A percentile compares a stretch with the other conserved stretches of the same genome.
Evolutionary conservation across 352 stramenopile species (phyloP).

Genomic region (Phytophthora podocarpi): DNA sequence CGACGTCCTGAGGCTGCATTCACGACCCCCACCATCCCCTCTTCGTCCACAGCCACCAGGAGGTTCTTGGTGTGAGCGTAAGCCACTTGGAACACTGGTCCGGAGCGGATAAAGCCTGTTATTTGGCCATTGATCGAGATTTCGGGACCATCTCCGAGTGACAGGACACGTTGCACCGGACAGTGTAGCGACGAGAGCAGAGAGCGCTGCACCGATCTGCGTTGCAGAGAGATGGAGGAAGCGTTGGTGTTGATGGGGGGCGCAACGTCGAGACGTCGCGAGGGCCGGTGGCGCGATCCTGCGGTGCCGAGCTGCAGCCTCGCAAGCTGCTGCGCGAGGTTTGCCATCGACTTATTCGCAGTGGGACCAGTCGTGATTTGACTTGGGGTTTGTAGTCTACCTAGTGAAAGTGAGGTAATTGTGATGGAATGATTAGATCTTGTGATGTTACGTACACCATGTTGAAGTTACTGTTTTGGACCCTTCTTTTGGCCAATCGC

Average conservation of each 20-base stretch:
- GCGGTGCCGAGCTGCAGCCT: constrained; percentile 44
- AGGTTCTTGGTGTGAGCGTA: constrained; percentile 41
- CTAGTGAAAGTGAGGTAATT: constrained; percentile 1
- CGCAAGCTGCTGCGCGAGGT: constrained; percentile 38
- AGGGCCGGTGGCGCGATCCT: constrained; percentile 26
- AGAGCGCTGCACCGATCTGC: constrained; percentile 17
- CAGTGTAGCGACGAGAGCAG: constrained; percentile 48
- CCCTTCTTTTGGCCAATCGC: constrained; percentile 9
- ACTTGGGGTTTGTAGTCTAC: constrained; percentile 8
- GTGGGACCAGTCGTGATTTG: constrained; percentile 3
- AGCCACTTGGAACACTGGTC: constrained; percentile 60
- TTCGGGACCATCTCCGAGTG: constrained; percentile 13
- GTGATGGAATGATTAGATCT: neutral
- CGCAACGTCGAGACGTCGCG: constrained; percentile 9
- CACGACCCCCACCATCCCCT: constrained; percentile 54
- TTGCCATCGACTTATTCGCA: constrained; percentile 20
- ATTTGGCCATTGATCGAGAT: constrained; percentile 15
- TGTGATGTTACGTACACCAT: constrained; percentile 9
- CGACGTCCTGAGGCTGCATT: constrained; percentile 24
- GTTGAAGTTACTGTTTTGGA: constrained; percentile 31
- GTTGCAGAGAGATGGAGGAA: constrained; percentile 23
- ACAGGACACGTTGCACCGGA: constrained; percentile 24
- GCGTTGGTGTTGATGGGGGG: constrained; percentile 13
- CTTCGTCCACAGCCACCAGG: constrained; percentile 61
- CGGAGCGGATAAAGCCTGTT: constrained; percentile 9